phyloP scores from a whole-genome alignment of 345 rosid species.

The Triadica sebifera region DNA sequence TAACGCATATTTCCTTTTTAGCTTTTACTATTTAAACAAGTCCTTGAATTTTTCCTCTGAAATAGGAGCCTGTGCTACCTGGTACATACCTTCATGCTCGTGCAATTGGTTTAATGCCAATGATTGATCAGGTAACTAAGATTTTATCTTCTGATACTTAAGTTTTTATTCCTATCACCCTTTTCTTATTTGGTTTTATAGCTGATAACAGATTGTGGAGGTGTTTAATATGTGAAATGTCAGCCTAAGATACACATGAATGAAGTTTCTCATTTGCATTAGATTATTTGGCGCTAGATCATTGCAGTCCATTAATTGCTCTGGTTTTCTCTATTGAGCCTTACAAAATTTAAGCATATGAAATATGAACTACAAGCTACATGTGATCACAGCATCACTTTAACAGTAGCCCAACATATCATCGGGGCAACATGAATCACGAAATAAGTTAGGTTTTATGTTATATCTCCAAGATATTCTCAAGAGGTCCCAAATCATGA shows the following conservation, averaged over 20 bases:
- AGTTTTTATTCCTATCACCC: neutral
- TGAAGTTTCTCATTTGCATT: neutral
- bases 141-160: neutral
- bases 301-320: neutral
- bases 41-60: slow-evolving; percentile 13
- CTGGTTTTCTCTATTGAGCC: neutral
- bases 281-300: neutral
- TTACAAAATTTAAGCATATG: neutral
- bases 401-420: no score
- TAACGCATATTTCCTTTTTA: slow-evolving; percentile 3
- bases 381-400: no score
- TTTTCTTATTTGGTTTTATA: neutral
- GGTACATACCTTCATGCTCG: slow-evolving; percentile 96
- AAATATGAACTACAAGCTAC: neutral
- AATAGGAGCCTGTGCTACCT: slow-evolving; percentile 86
- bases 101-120: slow-evolving; percentile 98
- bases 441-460: neutral
- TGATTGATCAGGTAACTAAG: slow-evolving; percentile 82
- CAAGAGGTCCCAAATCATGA: neutral
- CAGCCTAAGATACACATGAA: neutral
- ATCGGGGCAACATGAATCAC: no score
- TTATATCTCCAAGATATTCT: neutral
- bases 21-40: slow-evolving; percentile 2
- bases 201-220: neutral
- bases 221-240: neutral